Evolutionary conservation across 2,329 filamentous ascomycete genomes (phyloP).

Genomic region (Pestalotiopsis sp.): DNA sequence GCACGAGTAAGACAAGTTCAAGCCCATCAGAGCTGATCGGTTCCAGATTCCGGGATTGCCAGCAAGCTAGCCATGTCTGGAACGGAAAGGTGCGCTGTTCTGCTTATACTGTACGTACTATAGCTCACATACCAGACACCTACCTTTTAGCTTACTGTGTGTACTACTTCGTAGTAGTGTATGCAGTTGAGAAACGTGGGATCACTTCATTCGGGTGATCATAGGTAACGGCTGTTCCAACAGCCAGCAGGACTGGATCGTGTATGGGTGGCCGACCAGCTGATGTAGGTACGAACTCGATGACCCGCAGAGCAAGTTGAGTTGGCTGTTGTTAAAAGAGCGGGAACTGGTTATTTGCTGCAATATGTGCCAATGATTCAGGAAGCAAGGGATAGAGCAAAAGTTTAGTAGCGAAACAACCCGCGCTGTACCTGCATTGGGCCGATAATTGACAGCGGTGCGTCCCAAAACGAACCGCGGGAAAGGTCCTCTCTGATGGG

Average conservation of each 20-base stretch:
- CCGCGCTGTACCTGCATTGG: constrained; percentile 12
- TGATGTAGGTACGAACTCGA: neutral
- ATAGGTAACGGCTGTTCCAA: no score
- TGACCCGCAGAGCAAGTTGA: neutral
- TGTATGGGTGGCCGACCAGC: neutral
- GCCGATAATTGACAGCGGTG: constrained; percentile 3
- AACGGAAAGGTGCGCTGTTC: neutral
- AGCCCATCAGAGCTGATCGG: neutral
- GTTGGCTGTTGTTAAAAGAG: neutral
- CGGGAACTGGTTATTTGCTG: neutral
- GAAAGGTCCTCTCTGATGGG: neutral
- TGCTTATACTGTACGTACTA: neutral
- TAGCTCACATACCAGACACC: neutral
- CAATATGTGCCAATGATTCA: neutral
- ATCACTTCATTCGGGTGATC: no score
- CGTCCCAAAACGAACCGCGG: neutral
- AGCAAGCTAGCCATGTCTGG: neutral
- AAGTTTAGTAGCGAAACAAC: neutral
- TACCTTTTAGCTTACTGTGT: neutral
- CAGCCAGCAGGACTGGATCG: no score
- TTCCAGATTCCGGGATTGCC: neutral
- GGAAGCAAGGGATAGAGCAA: neutral
- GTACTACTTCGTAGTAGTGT: neutral
- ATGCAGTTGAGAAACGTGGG: neutral
- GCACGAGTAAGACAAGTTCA: neutral